These are phyloP conservation scores for Melaleuca quinquenervia DNA, from an alignment of 345 rosid species.

Conservation along the genomic window DNA sequence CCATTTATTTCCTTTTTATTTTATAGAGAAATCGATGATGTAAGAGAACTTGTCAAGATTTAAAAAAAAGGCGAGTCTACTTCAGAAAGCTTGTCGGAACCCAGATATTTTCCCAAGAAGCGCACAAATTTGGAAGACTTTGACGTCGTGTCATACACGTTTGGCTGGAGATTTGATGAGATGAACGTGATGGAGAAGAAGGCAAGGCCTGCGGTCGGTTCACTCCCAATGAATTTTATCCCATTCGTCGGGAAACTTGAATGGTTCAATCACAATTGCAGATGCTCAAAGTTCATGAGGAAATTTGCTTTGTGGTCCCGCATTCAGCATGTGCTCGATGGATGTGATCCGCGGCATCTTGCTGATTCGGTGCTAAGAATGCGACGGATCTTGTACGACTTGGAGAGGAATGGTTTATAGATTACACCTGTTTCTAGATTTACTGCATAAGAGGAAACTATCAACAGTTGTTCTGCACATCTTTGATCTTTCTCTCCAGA, in stretches of 20 bases:
- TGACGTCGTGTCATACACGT: accelerated
- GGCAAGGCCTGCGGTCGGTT: background rate
- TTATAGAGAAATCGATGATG: background rate
- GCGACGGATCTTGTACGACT: too few species aligned
- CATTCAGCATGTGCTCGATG: background rate
- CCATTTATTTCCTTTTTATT: background rate
- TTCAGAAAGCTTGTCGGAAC: accelerated
- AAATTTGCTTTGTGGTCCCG: background rate
- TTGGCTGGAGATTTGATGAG: background rate
- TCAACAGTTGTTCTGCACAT: background rate
- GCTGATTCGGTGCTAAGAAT: background rate
- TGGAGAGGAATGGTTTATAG: background rate
- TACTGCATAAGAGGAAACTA: background rate
- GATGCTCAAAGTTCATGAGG: accelerated
- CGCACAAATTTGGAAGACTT: background rate
- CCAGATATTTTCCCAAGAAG: background rate
- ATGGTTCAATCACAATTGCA: background rate
- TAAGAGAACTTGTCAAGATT: background rate
- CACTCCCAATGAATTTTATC: background rate
- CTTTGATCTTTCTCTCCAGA: background rate
- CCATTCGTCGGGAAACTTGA: too few species aligned
- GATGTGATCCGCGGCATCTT: background rate
- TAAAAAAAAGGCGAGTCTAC: background rate
- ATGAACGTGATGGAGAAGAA: background rate
- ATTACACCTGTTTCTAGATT: background rate